Base-by-base conservation (phyloP, 352 stramenopile species). In the Halophytophthora polymorphica region DNA sequence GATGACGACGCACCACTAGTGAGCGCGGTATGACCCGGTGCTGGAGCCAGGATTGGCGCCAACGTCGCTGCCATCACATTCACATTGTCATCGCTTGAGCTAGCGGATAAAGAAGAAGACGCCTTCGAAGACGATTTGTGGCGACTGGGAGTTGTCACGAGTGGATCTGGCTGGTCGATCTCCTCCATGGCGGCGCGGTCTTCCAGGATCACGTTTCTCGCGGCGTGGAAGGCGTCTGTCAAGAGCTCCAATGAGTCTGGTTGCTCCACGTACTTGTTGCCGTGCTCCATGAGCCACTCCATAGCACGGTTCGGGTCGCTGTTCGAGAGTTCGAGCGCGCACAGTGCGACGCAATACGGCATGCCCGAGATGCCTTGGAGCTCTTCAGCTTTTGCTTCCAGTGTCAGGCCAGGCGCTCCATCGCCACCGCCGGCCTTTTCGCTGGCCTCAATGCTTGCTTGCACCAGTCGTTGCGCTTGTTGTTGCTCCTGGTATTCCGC, bases 281-380 rank as follows among this genome's bases (percentile, higher is more conserved):
- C 85, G 22, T 92, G 73, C 48, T 95, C 85, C 71, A 95, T 91
- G 8, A 95, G 55, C 85, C 85, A 95, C 61, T 93, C 85, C 80
- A 93, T 90, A 1, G 85, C 78, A 23, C 80, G 77, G 42, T 95
- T 93, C 3, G 83, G 79, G 51, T 95, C 83, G n/a, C 55, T 73
- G 42, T 85, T 89, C 17, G 64, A 84, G 6, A 95, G 66, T 45
- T 95, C 85, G 2, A 95, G 50, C 4, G 83, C 83, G 45, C 77
- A 77, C 14, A 82, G 61, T 0, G 68, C 77, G 1, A 95, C 53
- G 3, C 60, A 71, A 42, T 74, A 77, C 0, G 81, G 85, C 80
- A 91, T 93, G 0, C 73, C 77, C 0, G 81, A 90, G 25, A 95
- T 92, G 41, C 56, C 74, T 33, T 86, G 58, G 31, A 95, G 68